phyloP scores from a whole-genome alignment of 306 rosid genomes.

The Vachellia collinsii region DNA sequence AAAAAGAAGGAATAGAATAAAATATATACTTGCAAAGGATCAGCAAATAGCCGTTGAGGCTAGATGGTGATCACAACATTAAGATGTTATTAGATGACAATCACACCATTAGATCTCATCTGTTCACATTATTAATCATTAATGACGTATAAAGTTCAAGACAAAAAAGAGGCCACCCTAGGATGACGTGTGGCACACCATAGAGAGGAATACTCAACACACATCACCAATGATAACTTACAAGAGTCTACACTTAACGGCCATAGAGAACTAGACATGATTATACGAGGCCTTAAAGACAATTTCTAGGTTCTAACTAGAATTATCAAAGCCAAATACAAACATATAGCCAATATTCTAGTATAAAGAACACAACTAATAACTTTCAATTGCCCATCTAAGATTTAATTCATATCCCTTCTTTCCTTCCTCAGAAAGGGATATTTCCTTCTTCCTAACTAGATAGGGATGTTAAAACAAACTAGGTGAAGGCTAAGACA shows the following conservation, averaged over 20 bases:
- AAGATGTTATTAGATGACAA: too few relatives aligned
- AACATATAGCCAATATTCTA: background rate
- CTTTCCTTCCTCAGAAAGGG: background rate
- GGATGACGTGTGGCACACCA: too few relatives aligned
- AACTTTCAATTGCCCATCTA: background rate
- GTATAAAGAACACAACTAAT: background rate
- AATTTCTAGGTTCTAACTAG: background rate
- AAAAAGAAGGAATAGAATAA: too few relatives aligned
- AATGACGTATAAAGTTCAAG: too few relatives aligned
- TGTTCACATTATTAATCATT: too few relatives aligned
- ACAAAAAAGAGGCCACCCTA: too few relatives aligned
- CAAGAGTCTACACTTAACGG: background rate
- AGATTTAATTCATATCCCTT: background rate
- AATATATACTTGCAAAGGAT: too few relatives aligned
- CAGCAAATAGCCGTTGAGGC: too few relatives aligned
- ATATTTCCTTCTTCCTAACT: background rate
- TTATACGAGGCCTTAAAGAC: background rate
- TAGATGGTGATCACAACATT: too few relatives aligned
- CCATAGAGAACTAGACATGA: background rate
- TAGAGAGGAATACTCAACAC: too few relatives aligned
- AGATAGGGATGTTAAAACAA: background rate
- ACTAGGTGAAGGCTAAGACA: background rate
- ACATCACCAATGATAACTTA: too few relatives aligned
- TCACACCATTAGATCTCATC: too few relatives aligned
- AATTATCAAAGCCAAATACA: background rate